Evolutionary conservation across 2,329 filamentous ascomycete genomes (phyloP), one percentile per base, ranked within the genome.

Genomic region (Knufia petricola): DNA sequence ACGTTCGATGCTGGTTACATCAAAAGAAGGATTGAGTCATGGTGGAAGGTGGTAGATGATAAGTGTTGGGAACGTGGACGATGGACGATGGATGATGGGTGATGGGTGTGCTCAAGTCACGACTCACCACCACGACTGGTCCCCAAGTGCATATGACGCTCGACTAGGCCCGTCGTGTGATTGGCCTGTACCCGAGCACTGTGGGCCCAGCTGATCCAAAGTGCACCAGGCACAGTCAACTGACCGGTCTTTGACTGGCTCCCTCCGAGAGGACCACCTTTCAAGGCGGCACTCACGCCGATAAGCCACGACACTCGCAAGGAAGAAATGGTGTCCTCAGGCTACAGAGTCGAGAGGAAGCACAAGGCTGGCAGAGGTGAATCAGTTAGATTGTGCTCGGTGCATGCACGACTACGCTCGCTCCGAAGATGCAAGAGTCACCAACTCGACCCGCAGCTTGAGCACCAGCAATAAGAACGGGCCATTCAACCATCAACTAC

Each of bases 131-230:
- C n/a, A n/a, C n/a, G n/a, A n/a, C n/a, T n/a, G n/a, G n/a, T n/a
- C 51, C 48, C 51, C 34, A 49, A 50, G 26, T 28, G 55, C 55
- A 55, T 57, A 55, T 57, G 55, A 57, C 55, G 55, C 52, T 52
- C 53, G 42, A 46, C 10, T 47, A 31, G 49, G 46, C 20, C 26
- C 34, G 46, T 44, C 47, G 42, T 40, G 43, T 50, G 31, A 31
- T 28, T 23, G 31, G 39, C n/a, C 20, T 15, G 39, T 28, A 42
- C 3, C 39, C 39, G 42, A 46, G 21, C 12, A 30, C 30, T n/a
- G 31, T 20, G 19, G 28, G 37, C 8, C 23, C 20, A 23, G n/a
- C 20, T 34, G 42, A 12, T 37, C 32, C 26, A 46, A 46, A 38
- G 44, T 38, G 44, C 44, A 47, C 44, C 44, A 47, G 44, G 44